These are phyloP conservation scores for Cutaneotrichosporon sp. DNA, from an alignment of 1,284 basidiomycete genomes.

Conservation along the genomic window DNA sequence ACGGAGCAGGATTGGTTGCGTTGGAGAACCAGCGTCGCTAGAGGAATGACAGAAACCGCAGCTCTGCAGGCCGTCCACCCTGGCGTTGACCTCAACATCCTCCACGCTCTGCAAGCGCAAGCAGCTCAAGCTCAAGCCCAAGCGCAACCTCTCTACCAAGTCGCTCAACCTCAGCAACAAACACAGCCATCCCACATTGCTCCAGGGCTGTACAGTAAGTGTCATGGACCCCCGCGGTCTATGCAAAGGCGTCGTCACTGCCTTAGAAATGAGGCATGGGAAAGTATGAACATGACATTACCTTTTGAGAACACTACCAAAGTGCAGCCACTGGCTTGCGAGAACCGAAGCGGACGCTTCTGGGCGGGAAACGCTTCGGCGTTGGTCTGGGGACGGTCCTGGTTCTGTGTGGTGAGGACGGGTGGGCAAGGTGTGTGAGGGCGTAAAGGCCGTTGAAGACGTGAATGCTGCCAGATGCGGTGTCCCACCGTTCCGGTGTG, in stretches of 20 bases:
- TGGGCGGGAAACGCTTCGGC: not conserved
- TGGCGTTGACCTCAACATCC: conserved; percentile 3
- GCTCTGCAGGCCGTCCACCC: conserved; percentile 18
- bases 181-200: not conserved
- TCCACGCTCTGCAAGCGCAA: conserved; percentile 3
- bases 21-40: conserved; percentile 28
- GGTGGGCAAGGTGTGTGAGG: not conserved
- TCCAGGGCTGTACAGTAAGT: conserved; percentile 11
- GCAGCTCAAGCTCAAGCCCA: not conserved
- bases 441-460: not conserved
- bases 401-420: not conserved
- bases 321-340: conserved; percentile 5
- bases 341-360: conserved; percentile 1
- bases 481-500: not conserved
- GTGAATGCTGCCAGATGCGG: not conserved
- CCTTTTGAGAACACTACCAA: conserved; percentile 10
- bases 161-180: too few relatives aligned
- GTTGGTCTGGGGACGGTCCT: not conserved
- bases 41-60: conserved; percentile 29
- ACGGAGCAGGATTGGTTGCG: conserved; percentile 34
- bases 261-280: conserved; percentile 1
- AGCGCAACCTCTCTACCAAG: not conserved
- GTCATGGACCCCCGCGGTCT: not conserved
- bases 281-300: conserved; percentile 13
- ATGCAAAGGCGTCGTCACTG: not conserved